A percentile compares a stretch with the other conserved stretches of the same genome.
Evolutionary conservation across 2,329 filamentous ascomycete species (phyloP).

Genomic region (Akanthomyces muscarius): DNA sequence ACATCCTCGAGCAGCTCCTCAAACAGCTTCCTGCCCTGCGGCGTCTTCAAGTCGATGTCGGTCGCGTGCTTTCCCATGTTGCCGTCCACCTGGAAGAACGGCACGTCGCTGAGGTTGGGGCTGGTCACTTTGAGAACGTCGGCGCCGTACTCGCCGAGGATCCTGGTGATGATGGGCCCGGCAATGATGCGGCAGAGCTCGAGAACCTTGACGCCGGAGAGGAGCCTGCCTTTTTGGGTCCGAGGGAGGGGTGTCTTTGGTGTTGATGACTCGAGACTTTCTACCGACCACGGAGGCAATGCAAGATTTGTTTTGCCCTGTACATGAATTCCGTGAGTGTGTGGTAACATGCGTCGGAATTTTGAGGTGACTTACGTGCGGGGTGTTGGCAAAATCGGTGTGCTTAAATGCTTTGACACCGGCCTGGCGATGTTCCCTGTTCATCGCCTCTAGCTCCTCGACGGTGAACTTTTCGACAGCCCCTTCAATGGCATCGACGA

Average conservation of each 20-base stretch:
- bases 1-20: conserved; percentile 56
- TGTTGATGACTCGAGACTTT: conserved; percentile 46
- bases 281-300: conserved; percentile 47
- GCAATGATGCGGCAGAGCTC: conserved; percentile 74
- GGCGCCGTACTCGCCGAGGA: conserved; percentile 71
- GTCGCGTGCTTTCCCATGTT: conserved; percentile 67
- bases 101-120: conserved; percentile 63
- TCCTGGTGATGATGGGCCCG: conserved; percentile 66
- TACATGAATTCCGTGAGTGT: background rate
- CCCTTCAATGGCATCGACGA: conserved; percentile 55
- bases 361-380: conserved; percentile 31
- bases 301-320: conserved; percentile 43
- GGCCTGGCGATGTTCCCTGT: conserved; percentile 53
- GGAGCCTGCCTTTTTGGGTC: conserved; percentile 27
- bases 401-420: conserved; percentile 57
- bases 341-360: conserved; percentile 22
- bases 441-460: conserved; percentile 55
- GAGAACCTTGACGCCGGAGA: conserved; percentile 65
- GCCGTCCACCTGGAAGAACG: conserved; percentile 68
- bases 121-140: conserved; percentile 70
- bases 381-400: conserved; percentile 54
- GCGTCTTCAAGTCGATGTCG: conserved; percentile 58
- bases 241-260: conserved; percentile 40
- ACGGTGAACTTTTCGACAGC: conserved; percentile 53
- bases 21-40: conserved; percentile 50